Percentiles rank a stretch among this genome's conserved stretches.
These are phyloP conservation scores for Populus euphratica DNA, from an alignment of 345 rosid species.

Conservation along the genomic window DNA sequence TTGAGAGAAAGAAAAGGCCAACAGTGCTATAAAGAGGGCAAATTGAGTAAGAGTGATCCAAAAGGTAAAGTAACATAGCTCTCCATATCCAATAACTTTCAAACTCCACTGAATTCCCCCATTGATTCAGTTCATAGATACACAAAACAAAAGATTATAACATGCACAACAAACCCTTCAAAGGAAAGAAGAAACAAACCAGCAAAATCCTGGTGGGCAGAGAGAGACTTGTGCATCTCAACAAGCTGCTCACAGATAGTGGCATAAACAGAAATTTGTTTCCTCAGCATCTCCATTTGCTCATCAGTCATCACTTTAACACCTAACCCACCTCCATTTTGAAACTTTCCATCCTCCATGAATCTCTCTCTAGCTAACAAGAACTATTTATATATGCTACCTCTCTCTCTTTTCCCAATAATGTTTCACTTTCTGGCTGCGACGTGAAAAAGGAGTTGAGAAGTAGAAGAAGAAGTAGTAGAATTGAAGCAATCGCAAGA, in stretches of 20 bases:
- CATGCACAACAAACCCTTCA: not conserved
- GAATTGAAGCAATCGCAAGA: not conserved
- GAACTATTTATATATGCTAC: not conserved
- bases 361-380: not conserved
- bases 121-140: not conserved
- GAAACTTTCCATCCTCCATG: not conserved
- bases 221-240: conserved; percentile 48
- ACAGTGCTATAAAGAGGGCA: not conserved
- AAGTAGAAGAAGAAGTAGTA: not conserved
- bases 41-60: not conserved
- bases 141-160: not conserved
- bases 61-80: not conserved
- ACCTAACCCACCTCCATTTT: not conserved
- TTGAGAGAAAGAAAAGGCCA: not conserved
- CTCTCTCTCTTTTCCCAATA: not conserved
- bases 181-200: conserved; percentile 24
- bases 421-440: not conserved
- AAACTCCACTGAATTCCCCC: not conserved
- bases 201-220: conserved; percentile 34
- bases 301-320: conserved; percentile 72
- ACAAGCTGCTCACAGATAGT: conserved; percentile 55
- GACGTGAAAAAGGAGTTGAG: not conserved
- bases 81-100: not conserved
- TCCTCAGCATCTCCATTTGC: conserved; percentile 64
- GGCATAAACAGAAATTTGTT: conserved; percentile 61